phyloP scores from a whole-genome alignment of 192 early-diverging fungal genomes.

The Backusella parvicylindrica region DNA sequence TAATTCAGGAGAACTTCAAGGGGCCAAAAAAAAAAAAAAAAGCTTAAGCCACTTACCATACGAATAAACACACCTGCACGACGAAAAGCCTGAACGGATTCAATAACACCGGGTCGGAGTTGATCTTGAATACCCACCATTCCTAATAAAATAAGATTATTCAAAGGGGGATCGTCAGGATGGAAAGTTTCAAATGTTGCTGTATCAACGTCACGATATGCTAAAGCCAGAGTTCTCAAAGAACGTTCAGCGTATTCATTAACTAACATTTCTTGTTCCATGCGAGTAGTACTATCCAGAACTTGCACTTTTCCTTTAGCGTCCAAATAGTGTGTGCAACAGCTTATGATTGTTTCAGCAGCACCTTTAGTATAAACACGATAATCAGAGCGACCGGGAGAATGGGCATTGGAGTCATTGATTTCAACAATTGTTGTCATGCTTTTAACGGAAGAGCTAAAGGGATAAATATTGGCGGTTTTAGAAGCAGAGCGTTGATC shows the following conservation, averaged over 20 bases:
- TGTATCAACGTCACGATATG: conserved; percentile 67
- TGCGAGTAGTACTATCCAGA: conserved; percentile 42
- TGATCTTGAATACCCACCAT: conserved; percentile 90
- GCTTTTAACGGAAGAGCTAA: conserved; percentile 86
- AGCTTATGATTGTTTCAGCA: conserved; percentile 68
- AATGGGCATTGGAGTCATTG: conserved; percentile 13
- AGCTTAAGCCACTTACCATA: conserved; percentile 47
- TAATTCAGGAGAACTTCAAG: conserved; percentile 3
- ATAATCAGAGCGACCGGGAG: conserved; percentile 32
- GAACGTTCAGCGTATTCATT: conserved; percentile 58
- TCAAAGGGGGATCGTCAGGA: conserved; percentile 47
- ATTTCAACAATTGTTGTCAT: conserved; percentile 73
- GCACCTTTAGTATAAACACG: conserved; percentile 77
- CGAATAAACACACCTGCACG: conserved; percentile 84
- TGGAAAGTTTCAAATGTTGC: conserved; percentile 36
- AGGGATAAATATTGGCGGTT: conserved; percentile 74
- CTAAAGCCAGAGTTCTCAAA: conserved; percentile 73
- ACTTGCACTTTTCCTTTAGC: conserved; percentile 42
- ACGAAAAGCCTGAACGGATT: conserved; percentile 73
- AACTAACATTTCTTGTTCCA: conserved; percentile 49
- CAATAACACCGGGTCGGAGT: conserved; percentile 74
- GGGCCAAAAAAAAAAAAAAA: background rate
- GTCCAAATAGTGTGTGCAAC: conserved; percentile 62
- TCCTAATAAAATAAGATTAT: conserved; percentile 60
- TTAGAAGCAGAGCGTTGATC: conserved; percentile 41